Evolutionary conservation across 257 asterid genomes (phyloP).

Genomic region (Solanum appendiculatum): DNA sequence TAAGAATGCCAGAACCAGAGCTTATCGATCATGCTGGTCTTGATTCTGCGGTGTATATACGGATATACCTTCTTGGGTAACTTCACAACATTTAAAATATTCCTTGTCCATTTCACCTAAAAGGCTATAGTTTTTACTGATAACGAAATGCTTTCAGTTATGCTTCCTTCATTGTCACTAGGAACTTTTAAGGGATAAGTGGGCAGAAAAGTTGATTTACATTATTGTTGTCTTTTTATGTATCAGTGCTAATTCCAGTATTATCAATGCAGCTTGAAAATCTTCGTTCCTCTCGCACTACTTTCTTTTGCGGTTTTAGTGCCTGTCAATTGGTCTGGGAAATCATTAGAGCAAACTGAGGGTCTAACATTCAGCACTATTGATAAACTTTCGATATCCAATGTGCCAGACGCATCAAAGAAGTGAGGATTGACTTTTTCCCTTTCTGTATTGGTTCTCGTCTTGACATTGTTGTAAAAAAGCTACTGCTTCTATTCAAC

Average conservation of each 20-base stretch:
- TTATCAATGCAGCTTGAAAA: slow-evolving; percentile 58
- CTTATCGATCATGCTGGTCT: slow-evolving; percentile 89
- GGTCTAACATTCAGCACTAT: slow-evolving; percentile 61
- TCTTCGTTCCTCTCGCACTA: slow-evolving; percentile 61
- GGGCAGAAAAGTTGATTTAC: background rate
- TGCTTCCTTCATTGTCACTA: background rate
- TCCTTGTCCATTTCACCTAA: background rate
- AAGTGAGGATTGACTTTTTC: slow-evolving; percentile 34
- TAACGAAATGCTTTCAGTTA: background rate
- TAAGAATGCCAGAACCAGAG: slow-evolving; percentile 79
- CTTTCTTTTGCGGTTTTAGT: slow-evolving; percentile 64
- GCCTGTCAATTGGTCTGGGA: slow-evolving; percentile 88
- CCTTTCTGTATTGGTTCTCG: background rate
- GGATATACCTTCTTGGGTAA: slow-evolving; percentile 89
- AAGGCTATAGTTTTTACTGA: background rate
- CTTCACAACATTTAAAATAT: slow-evolving; percentile 1
- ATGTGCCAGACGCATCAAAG: slow-evolving; percentile 64
- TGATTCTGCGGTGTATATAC: slow-evolving; percentile 68
- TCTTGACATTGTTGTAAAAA: background rate
- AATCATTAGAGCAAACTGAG: slow-evolving; percentile 31
- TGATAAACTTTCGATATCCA: slow-evolving; percentile 88
- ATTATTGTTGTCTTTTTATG: background rate
- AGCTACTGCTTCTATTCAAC: background rate
- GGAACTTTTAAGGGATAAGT: background rate
- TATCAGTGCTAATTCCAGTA: background rate